Evolutionary conservation across 2,329 filamentous ascomycete genomes (phyloP), one percentile per base, ranked within the genome.

Genomic region (Coniochaeta pulveracea): DNA sequence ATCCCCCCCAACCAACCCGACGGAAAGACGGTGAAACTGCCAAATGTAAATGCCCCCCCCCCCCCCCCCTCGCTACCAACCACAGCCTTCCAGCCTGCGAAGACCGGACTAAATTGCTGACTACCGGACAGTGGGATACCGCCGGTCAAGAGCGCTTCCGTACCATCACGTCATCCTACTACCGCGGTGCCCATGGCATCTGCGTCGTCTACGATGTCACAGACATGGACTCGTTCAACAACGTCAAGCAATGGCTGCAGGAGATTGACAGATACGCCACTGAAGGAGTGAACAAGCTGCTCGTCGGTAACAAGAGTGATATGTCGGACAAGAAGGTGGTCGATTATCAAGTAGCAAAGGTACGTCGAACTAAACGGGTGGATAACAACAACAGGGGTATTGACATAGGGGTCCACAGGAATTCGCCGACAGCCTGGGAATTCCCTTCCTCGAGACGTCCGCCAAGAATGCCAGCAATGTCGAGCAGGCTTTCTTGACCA

Each of bases 311-410:
- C 82, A 98, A 98, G 82, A 94, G 86, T 66, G 91, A 98, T 83
- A 96, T 98, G 86, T 79, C 89, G 39, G 91, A 98, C 68, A 98
- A 98, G 83, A 98, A 96, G 73, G 91, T 96, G 25, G 91, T 98
- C 42, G 91, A 98, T 63, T 98, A 98, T 76, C 93, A 86, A 44
- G 91, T 96, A 48, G 91, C 91, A 49, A 98, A 98, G 85, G 91
- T 95, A 69, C 40, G 22, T 16, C 21, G 9, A n/a, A n/a, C n/a
- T n/a, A n/a, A 19, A 21, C 28, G 15, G 12, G 27, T 17, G 14
- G 16, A 12, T n/a, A n/a, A n/a, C n/a, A n/a, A n/a, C n/a, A n/a
- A n/a, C n/a, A n/a, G n/a, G n/a, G n/a, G n/a, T n/a, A n/a, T n/a
- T n/a, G n/a, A n/a, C n/a, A n/a, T n/a, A n/a, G n/a, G n/a, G n/a